A percentile compares a stretch with the other conserved stretches of the same genome.
These are phyloP conservation scores for Berberis vulgaris DNA, from an alignment of 164 flowering plant species.

Conservation along the genomic window DNA sequence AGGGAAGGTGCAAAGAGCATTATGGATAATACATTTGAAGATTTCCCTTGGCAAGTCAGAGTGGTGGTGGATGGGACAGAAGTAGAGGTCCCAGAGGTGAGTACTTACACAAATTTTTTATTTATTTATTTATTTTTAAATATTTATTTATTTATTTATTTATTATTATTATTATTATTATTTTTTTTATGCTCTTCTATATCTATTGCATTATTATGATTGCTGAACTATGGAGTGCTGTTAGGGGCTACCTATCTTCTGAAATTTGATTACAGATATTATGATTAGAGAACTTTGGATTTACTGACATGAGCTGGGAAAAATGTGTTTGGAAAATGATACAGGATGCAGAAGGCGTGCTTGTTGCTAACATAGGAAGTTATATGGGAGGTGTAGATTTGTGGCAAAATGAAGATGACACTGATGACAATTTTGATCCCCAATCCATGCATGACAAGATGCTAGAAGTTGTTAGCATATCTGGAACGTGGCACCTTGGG, in stretches of 20 bases:
- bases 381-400: slow-evolving; percentile 99
- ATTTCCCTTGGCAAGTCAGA: slow-evolving; percentile 89
- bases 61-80: slow-evolving; percentile 94
- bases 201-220: not conserved
- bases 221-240: not conserved
- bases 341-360: slow-evolving; percentile 98
- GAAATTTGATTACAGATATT: too few species aligned
- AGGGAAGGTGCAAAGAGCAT: slow-evolving; percentile 93
- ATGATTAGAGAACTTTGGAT: too few species aligned
- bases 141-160: too few species aligned
- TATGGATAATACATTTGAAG: slow-evolving; percentile 91
- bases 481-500: slow-evolving; percentile 99
- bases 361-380: slow-evolving; percentile 95
- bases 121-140: not conserved
- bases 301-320: too few species aligned
- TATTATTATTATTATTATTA: too few species aligned
- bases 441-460: slow-evolving; percentile 98
- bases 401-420: slow-evolving; percentile 97
- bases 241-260: too few species aligned
- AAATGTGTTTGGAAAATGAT: not conserved
- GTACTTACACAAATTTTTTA: slow-evolving; percentile 13
- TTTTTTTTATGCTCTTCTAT: not conserved
- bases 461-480: slow-evolving; percentile 94
- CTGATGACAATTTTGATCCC: slow-evolving; percentile 79
- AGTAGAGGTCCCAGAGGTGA: slow-evolving; percentile 93